Conservation (phyloP, 108 stramenopile genomes). For the Epithemia pelagica region DNA sequence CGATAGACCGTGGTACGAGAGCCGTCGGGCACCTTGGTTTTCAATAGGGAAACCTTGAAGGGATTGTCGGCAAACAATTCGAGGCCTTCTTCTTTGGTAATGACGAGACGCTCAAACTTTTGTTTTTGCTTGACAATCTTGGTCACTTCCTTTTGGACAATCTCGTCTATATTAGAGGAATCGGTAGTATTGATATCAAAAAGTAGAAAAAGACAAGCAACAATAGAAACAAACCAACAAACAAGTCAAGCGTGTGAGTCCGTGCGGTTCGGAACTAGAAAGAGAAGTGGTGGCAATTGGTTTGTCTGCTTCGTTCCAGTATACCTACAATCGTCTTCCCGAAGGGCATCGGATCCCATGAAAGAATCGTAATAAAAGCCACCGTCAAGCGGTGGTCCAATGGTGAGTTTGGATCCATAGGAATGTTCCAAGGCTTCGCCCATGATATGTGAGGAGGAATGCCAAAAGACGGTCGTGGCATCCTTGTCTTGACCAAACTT, state of each 20-base stretch:
- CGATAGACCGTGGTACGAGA: conserved; percentile 95
- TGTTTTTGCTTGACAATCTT: conserved; percentile 93
- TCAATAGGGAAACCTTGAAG: conserved; percentile 93
- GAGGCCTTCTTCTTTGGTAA: conserved; percentile 97
- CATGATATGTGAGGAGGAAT: conserved; percentile 95
- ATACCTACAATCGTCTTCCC: conserved; percentile 85
- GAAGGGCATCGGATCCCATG: conserved; percentile 87
- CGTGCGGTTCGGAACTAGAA: no score
- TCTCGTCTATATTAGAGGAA: conserved; percentile 39
- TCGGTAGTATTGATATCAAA: not conserved
- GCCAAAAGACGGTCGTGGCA: conserved; percentile 97
- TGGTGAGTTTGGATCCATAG: conserved; percentile 91
- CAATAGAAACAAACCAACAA: not conserved
- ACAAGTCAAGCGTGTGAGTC: no score
- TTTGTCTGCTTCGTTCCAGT: not conserved
- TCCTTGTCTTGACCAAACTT: conserved; percentile 88
- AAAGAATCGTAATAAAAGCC: conserved; percentile 99
- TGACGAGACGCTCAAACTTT: conserved; percentile 95
- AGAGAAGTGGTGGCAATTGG: not conserved
- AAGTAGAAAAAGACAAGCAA: not conserved
- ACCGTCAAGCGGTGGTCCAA: conserved; percentile 91
- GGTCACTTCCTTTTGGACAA: conserved; percentile 72
- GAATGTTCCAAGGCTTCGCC: conserved; percentile 95
- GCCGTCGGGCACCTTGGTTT: conserved; percentile 93
- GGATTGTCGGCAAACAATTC: conserved; percentile 96